Percentiles rank a stretch among this genome's conserved stretches.
Conservation (phyloP, 106 monocot species). For the Ottelia alismoides region DNA sequence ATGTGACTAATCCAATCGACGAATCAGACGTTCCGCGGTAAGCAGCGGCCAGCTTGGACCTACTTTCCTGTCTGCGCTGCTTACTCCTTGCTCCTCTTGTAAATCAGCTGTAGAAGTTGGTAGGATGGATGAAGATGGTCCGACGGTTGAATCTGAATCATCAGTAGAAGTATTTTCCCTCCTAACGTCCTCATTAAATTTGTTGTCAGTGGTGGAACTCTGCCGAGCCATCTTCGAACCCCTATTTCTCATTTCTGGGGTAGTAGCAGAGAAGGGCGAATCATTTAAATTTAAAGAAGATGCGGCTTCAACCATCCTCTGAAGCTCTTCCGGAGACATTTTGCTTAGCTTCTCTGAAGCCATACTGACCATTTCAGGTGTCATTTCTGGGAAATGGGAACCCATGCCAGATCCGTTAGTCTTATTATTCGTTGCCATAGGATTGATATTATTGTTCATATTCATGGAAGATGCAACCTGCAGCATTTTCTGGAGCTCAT, state of each 20-base stretch:
- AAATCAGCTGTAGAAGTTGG: slow-evolving; percentile 41
- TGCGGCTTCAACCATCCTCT: slow-evolving; percentile 53
- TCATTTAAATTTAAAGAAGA: slow-evolving; percentile 33
- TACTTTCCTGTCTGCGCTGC: no score
- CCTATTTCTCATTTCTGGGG: no score
- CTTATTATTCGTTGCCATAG: slow-evolving; percentile 1
- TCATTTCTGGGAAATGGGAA: slow-evolving; percentile 50
- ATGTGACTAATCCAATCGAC: no score
- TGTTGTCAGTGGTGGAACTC: background rate
- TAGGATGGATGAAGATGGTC: slow-evolving; percentile 22
- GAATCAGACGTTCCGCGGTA: no score
- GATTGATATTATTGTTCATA: slow-evolving; percentile 8
- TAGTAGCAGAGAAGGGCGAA: slow-evolving; percentile 10
- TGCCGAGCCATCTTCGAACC: background rate
- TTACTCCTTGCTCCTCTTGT: no score
- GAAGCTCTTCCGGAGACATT: slow-evolving; percentile 80
- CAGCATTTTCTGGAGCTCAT: slow-evolving; percentile 94
- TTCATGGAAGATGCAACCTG: slow-evolving; percentile 61
- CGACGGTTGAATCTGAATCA: slow-evolving; percentile 11
- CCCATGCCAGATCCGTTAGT: slow-evolving; percentile 11
- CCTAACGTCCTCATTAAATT: no score
- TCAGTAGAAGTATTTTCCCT: slow-evolving; percentile 5
- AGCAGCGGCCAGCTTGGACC: no score
- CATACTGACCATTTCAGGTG: slow-evolving; percentile 80
- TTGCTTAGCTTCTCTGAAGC: slow-evolving; percentile 68